Evolutionary conservation across 257 asterid genomes (phyloP).

Genomic region (Ajuga chamaepitys): DNA sequence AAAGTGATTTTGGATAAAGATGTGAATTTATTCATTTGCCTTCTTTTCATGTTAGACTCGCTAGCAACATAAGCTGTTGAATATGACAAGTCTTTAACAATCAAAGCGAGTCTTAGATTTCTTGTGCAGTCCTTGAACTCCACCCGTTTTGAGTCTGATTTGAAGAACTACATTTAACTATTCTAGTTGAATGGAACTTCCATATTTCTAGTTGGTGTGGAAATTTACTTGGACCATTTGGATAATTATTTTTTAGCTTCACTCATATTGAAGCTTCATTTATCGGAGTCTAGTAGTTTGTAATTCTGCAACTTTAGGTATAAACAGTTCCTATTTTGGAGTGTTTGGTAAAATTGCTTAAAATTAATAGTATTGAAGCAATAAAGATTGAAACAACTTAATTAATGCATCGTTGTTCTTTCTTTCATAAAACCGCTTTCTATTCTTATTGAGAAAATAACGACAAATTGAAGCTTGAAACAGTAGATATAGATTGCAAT

Average conservation of each 20-base stretch:
- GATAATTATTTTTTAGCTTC: neutral
- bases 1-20: neutral
- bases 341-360: too few species aligned
- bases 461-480: too few species aligned
- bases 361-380: too few species aligned
- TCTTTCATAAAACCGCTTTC: too few species aligned
- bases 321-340: slow-evolving; percentile 60
- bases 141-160: neutral
- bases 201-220: slow-evolving; percentile 80
- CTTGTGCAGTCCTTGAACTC: neutral
- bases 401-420: too few species aligned
- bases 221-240: neutral
- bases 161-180: slow-evolving; percentile 22
- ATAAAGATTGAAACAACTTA: too few species aligned
- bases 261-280: neutral
- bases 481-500: too few species aligned
- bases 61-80: slow-evolving; percentile 32
- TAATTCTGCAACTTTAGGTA: slow-evolving; percentile 35
- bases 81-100: slow-evolving; percentile 32
- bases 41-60: slow-evolving; percentile 22
- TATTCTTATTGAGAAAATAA: too few species aligned
- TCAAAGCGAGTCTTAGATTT: slow-evolving; percentile 50
- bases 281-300: neutral
- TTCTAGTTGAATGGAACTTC: slow-evolving; percentile 73
- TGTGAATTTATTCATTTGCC: slow-evolving; percentile 3